These are phyloP conservation scores for Pichia inconspicua DNA, from an alignment of 1,139 yeast species.

Conservation along the genomic window DNA sequence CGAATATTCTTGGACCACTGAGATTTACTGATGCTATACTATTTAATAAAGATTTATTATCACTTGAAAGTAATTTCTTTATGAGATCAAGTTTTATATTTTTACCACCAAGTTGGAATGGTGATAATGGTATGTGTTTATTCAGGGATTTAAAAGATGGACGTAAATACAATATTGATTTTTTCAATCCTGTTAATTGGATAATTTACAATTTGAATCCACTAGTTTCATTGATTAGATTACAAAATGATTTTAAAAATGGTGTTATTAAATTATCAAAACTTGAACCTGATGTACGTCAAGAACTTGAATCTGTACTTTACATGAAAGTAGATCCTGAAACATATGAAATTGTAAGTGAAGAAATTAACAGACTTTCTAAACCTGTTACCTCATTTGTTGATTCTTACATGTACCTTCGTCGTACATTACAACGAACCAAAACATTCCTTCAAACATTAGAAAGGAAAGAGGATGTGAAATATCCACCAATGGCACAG, in stretches of 20 bases:
- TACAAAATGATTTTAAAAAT: constrained; percentile 7
- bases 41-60: constrained; percentile 63
- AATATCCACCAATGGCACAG: constrained; percentile 76
- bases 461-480: constrained; percentile 39
- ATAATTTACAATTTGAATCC: constrained; percentile 69
- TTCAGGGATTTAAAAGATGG: constrained; percentile 42
- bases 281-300: constrained; percentile 9
- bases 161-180: constrained; percentile 54
- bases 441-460: constrained; percentile 52
- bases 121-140: constrained; percentile 47
- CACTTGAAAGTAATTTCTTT: constrained; percentile 77
- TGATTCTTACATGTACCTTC: constrained; percentile 58
- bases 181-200: constrained; percentile 77
- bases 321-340: constrained; percentile 14
- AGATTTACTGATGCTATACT: constrained; percentile 75
- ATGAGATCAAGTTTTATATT: constrained; percentile 81
- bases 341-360: constrained; percentile 15
- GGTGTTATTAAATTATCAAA: constrained; percentile 3
- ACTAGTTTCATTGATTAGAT: constrained; percentile 35
- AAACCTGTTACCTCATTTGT: constrained; percentile 35
- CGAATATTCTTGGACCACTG: constrained; percentile 79
- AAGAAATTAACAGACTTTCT: constrained; percentile 15
- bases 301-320: constrained; percentile 16
- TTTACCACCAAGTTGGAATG: constrained; percentile 55
- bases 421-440: constrained; percentile 47